A percentile compares a stretch with the other conserved stretches of the same genome.
These are phyloP conservation scores for Falciphora oryzae DNA, from an alignment of 2,329 filamentous ascomycete species.

Conservation along the genomic window DNA sequence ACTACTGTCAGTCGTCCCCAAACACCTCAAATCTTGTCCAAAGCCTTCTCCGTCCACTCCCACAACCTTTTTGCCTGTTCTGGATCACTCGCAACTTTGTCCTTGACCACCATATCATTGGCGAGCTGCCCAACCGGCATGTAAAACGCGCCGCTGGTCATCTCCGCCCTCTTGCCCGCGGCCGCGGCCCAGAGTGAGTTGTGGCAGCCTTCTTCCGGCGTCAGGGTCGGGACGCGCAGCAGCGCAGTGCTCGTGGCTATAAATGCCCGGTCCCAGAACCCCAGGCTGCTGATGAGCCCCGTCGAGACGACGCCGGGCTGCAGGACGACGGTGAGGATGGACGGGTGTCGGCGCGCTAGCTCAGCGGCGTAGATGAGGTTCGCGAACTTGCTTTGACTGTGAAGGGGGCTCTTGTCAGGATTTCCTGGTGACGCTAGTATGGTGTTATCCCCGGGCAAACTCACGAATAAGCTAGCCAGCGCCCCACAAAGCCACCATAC, in stretches of 20 bases:
- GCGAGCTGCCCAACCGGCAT: slow-evolving; percentile 27
- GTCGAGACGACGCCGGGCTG: slow-evolving; percentile 25
- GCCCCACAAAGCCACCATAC: slow-evolving; percentile 17
- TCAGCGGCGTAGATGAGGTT: slow-evolving; percentile 23
- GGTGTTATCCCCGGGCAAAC: background rate
- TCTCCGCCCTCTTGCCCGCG: slow-evolving; percentile 19
- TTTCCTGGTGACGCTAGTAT: background rate
- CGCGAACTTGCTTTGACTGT: slow-evolving; percentile 27
- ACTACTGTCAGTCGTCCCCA: too few species aligned
- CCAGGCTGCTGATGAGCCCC: slow-evolving; percentile 18
- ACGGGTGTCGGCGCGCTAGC: slow-evolving; percentile 21
- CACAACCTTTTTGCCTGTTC: slow-evolving; percentile 28
- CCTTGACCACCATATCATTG: slow-evolving; percentile 19
- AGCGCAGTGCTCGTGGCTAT: slow-evolving; percentile 16
- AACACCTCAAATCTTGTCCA: slow-evolving; percentile 15
- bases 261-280: slow-evolving; percentile 13
- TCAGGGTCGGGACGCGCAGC: slow-evolving; percentile 14
- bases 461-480: slow-evolving; percentile 22
- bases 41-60: slow-evolving; percentile 28
- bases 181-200: slow-evolving; percentile 36
- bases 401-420: background rate
- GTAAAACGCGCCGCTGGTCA: slow-evolving; percentile 31
- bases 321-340: slow-evolving; percentile 19
- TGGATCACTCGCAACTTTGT: slow-evolving; percentile 21
- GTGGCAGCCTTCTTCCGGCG: slow-evolving; percentile 30